Evolutionary conservation across 139 green algal species (phyloP), one percentile per base, ranked within the genome.

Genomic region (Haematococcus lacustris): DNA sequence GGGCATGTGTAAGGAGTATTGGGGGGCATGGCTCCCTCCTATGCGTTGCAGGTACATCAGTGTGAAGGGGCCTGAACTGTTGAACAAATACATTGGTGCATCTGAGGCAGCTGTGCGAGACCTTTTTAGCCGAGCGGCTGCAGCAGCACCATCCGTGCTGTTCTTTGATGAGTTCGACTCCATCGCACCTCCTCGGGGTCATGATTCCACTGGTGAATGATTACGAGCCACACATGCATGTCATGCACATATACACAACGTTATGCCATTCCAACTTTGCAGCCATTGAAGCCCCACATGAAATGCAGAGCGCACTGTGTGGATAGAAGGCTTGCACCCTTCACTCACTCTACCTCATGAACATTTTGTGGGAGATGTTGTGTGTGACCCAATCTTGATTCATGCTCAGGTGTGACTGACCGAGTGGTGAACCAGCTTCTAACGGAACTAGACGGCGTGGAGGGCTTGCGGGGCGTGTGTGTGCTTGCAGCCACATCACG

Each of bases 141-240:
- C 85, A 0, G 93, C 94, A 3, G 91, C 93, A 0, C 96, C 96
- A 3, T 97, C 91, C 75, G 84, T 97, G n/a, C 88, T 99, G 25
- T 99, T 99, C 82, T 99, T 99, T 80, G 96, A 99, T 73, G 96
- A 99, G 84, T 97, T 99, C 76, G 96, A 99, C 73, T 89, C 95
- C 62, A 94, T 99, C 43, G 95, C 92, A 17, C 93, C 93, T 2
- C 85, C 90, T 41, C 78, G 96, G 2, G 96, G 96, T 37, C 89
- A 96, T 67, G 94, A 99, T 84, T 95, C 89, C 71, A 98, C 80
- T 68, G 83, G 83, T 84, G 66, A 0, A 72, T 32, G 38, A 28
- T 37, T 53, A 9, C 17, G 43, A 53, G 9, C 9, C 43, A 35
- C 9, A 21, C 57, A 65, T 34, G 57, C 23, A 65, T 21, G 13